Evolutionary conservation across 2,329 filamentous ascomycete species (phyloP).

Genomic region (Pseudocercospora vitis): DNA sequence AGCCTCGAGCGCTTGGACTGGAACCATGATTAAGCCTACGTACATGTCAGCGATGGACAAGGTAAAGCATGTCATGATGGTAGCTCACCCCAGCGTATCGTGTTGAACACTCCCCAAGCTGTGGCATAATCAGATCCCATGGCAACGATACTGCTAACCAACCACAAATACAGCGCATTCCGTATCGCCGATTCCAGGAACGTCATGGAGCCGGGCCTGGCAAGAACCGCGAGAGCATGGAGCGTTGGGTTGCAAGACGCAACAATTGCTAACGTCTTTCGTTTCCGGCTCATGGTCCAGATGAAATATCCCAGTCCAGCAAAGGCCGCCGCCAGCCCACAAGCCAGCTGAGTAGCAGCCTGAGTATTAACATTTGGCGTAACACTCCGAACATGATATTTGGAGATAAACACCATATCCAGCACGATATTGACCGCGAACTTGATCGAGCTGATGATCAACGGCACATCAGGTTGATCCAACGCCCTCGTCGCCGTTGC

Average conservation of each 20-base stretch:
- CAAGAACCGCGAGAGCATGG: constrained; percentile 51
- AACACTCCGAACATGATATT: constrained; percentile 58
- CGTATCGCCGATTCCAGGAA: constrained; percentile 66
- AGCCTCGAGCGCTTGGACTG: constrained; percentile 65
- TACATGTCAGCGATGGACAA: not conserved
- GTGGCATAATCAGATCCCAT: constrained; percentile 67
- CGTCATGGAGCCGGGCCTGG: constrained; percentile 59
- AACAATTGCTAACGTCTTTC: not conserved
- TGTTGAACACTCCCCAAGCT: constrained; percentile 72
- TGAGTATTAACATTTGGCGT: constrained; percentile 64
- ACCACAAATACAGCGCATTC: constrained; percentile 70
- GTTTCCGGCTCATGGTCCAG: constrained; percentile 40
- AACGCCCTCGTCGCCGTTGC: constrained; percentile 62
- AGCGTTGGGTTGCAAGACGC: constrained; percentile 40
- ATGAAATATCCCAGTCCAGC: constrained; percentile 63
- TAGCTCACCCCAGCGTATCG: constrained; percentile 62
- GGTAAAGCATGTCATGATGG: not conserved
- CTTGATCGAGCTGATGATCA: constrained; percentile 64
- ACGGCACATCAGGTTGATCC: constrained; percentile 67
- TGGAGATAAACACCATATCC: constrained; percentile 66
- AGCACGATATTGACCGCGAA: constrained; percentile 67
- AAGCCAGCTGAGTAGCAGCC: constrained; percentile 62
- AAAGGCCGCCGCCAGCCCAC: constrained; percentile 57
- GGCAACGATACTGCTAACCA: constrained; percentile 63
- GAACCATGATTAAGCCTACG: constrained; percentile 66